These are phyloP conservation scores for Geosmithia morbida DNA, from an alignment of 2,329 filamentous ascomycete species.

Conservation along the genomic window DNA sequence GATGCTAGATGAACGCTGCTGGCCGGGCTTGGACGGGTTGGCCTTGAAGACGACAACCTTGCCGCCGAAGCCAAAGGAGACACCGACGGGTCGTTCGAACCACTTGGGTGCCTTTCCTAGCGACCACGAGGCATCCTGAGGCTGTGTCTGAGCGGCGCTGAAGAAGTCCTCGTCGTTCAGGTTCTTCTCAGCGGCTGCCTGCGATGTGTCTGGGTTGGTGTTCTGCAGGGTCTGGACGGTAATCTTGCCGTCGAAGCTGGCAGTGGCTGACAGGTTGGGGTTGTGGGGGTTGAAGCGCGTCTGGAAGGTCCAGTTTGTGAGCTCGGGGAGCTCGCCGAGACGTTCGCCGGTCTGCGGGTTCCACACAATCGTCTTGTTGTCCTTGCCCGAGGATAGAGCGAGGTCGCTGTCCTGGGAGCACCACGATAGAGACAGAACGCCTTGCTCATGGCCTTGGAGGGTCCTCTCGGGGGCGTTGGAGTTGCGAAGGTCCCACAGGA, in stretches of 20 bases:
- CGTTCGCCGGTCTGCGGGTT: constrained; percentile 82
- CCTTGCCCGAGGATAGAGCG: constrained; percentile 86
- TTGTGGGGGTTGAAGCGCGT: constrained; percentile 91
- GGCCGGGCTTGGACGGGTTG: constrained; percentile 41
- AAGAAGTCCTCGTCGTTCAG: constrained; percentile 95
- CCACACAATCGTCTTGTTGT: constrained; percentile 92
- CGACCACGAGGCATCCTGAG: constrained; percentile 81
- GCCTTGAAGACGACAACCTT: constrained; percentile 69
- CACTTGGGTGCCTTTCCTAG: constrained; percentile 77
- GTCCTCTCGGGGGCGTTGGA: constrained; percentile 87
- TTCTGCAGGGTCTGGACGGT: constrained; percentile 88
- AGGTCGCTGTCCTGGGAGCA: constrained; percentile 82
- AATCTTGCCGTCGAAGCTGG: constrained; percentile 95
- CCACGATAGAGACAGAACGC: constrained; percentile 89
- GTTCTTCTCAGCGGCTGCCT: constrained; percentile 50
- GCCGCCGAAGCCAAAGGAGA: constrained; percentile 89
- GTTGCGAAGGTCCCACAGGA: constrained; percentile 91
- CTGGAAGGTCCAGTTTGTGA: constrained; percentile 98
- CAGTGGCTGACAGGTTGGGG: constrained; percentile 81
- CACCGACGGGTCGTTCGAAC: constrained; percentile 73
- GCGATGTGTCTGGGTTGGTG: constrained; percentile 64
- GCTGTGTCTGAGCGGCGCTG: constrained; percentile 79
- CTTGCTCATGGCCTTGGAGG: constrained; percentile 84
- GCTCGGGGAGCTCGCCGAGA: constrained; percentile 87
- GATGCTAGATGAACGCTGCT: constrained; percentile 59